Conservation (phyloP, 306 rosid species). For the Gastrolobium villosum region DNA sequence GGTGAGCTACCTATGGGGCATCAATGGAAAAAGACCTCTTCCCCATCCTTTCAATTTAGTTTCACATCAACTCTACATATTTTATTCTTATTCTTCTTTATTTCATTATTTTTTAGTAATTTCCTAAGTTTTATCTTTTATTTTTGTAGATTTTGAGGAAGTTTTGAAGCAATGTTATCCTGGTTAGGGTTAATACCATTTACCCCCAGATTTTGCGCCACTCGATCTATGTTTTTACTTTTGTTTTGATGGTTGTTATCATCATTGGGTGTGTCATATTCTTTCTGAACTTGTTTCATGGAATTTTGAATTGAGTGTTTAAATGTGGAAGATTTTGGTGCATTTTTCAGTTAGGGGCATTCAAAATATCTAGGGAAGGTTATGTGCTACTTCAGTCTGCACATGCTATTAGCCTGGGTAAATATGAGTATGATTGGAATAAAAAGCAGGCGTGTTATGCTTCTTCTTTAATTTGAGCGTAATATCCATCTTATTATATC, state of each 20-base stretch:
- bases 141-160: too few relatives aligned
- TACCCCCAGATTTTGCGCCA: conserved; percentile 79
- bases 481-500: too few relatives aligned
- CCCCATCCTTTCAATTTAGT: too few relatives aligned
- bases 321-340: conserved; percentile 40
- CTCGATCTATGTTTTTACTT: conserved; percentile 67
- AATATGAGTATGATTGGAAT: conserved; percentile 90
- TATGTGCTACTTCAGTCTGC: conserved; percentile 92
- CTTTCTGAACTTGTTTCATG: background rate
- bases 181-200: too few relatives aligned
- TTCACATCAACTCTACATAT: too few relatives aligned
- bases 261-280: conserved; percentile 17
- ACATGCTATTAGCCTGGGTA: conserved; percentile 76
- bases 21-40: too few relatives aligned
- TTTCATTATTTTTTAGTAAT: too few relatives aligned
- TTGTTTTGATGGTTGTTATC: background rate
- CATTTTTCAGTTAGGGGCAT: conserved; percentile 81
- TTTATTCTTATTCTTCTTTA: too few relatives aligned
- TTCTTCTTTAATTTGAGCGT: conserved; percentile 26
- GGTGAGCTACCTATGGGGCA: too few relatives aligned
- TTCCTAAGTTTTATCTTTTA: too few relatives aligned
- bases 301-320: conserved; percentile 1
- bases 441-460: conserved; percentile 77
- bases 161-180: too few relatives aligned
- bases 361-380: conserved; percentile 85